Percentiles rank a stretch among this genome's conserved stretches.
These are phyloP conservation scores for Aspergillus quadricinctus DNA, from an alignment of 2,329 filamentous ascomycete genomes.

Conservation along the genomic window DNA sequence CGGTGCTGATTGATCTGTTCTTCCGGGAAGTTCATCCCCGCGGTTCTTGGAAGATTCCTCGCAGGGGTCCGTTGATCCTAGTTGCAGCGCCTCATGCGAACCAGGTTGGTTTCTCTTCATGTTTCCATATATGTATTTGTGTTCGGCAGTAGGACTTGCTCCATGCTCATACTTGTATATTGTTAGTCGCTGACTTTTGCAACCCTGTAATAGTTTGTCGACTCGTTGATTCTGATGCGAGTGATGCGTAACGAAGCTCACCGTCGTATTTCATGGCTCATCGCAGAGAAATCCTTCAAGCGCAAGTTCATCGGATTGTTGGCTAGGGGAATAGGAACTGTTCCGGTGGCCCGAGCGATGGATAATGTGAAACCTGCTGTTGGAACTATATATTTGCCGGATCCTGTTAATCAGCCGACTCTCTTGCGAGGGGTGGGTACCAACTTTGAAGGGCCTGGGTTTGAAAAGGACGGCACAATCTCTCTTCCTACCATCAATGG, in stretches of 20 bases:
- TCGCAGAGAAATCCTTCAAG: slow-evolving; percentile 92
- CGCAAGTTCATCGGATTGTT: slow-evolving; percentile 83
- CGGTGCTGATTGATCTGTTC: slow-evolving; percentile 85
- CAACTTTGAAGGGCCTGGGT: slow-evolving; percentile 69
- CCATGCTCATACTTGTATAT: background rate
- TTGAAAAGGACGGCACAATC: slow-evolving; percentile 74
- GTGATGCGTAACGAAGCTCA: slow-evolving; percentile 81
- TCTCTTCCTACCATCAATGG: slow-evolving; percentile 83
- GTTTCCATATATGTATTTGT: background rate
- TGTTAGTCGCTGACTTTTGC: slow-evolving; percentile 5
- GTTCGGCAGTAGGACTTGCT: background rate
- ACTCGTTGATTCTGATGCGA: slow-evolving; percentile 88
- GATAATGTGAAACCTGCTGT: slow-evolving; percentile 76
- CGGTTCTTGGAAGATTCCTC: slow-evolving; percentile 90
- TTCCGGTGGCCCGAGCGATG: slow-evolving; percentile 89
- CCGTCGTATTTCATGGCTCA: slow-evolving; percentile 85
- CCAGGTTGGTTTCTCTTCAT: slow-evolving; percentile 52
- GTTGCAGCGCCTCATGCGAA: slow-evolving; percentile 97
- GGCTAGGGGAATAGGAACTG: slow-evolving; percentile 77
- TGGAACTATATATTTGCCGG: slow-evolving; percentile 82
- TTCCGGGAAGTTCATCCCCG: slow-evolving; percentile 96
- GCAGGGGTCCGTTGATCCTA: slow-evolving; percentile 83
- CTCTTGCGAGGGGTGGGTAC: slow-evolving; percentile 76
- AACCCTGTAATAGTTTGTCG: slow-evolving; percentile 66
- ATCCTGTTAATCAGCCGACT: slow-evolving; percentile 78